These are phyloP conservation scores for Syzygium malaccense DNA, from an alignment of 441 rosid genomes.

Conservation along the genomic window DNA sequence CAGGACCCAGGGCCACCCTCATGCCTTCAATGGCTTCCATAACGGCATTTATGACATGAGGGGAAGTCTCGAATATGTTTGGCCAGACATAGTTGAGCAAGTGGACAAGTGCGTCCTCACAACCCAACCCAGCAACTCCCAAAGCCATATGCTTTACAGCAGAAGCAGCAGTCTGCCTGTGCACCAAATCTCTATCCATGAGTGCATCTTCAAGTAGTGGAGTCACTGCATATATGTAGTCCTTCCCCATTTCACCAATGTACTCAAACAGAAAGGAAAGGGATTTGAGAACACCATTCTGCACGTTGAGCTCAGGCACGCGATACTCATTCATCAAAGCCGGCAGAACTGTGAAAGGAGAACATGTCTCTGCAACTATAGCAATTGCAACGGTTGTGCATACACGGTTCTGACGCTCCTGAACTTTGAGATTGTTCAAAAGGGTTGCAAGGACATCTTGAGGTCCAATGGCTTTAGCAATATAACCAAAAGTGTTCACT, in stretches of 20 bases:
- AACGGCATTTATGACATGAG: constrained; percentile 91
- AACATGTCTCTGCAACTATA: constrained; percentile 94
- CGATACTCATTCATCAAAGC: constrained; percentile 97
- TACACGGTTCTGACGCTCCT: constrained; percentile 97
- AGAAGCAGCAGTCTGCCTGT: constrained; percentile 97
- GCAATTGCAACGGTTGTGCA: constrained; percentile 98
- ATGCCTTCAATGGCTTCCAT: constrained; percentile 97
- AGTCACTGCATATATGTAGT: constrained; percentile 95
- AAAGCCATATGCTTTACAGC: constrained; percentile 98
- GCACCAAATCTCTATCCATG: constrained; percentile 96
- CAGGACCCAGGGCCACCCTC: constrained; percentile 91
- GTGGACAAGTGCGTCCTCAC: constrained; percentile 95
- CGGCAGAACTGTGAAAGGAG: constrained; percentile 93
- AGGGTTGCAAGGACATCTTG: constrained; percentile 99
- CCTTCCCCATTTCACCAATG: constrained; percentile 99
- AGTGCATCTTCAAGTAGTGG: constrained; percentile 96
- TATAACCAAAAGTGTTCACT: constrained; percentile 93
- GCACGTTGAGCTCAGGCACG: constrained; percentile 94
- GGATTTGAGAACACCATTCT: constrained; percentile 94
- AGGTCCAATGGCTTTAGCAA: constrained; percentile 98
- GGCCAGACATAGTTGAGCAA: constrained; percentile 96
- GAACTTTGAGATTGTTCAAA: constrained; percentile 92
- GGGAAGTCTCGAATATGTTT: constrained; percentile 86
- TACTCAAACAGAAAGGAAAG: constrained; percentile 93
- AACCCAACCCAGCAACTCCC: constrained; percentile 97